phyloP scores from a whole-genome alignment of 164 flowering plant genomes.

The Sedum album region DNA sequence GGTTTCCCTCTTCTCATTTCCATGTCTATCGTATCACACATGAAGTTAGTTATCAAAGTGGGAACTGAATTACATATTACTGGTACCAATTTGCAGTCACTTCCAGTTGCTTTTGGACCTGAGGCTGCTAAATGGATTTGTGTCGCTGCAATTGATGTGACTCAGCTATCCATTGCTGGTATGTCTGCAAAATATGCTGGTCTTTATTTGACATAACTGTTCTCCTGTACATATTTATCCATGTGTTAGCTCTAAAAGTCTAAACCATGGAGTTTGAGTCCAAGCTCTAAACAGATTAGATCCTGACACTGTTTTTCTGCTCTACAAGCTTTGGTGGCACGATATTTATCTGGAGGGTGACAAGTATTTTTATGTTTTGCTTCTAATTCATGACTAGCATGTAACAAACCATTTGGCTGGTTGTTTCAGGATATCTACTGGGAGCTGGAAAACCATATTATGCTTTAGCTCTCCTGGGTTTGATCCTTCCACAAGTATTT shows the following conservation, averaged over 20 bases:
- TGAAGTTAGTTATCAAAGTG: not conserved
- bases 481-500: slow-evolving; percentile 69
- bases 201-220: not conserved
- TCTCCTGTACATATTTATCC: no score
- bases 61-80: not conserved
- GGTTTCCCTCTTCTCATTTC: slow-evolving; percentile 27
- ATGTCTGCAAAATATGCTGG: not conserved
- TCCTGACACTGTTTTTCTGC: no score
- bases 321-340: no score
- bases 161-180: slow-evolving; percentile 86
- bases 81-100: slow-evolving; percentile 45
- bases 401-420: not conserved
- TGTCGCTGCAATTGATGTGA: slow-evolving; percentile 86
- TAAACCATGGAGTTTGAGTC: no score
- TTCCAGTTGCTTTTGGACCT: slow-evolving; percentile 90
- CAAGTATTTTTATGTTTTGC: no score
- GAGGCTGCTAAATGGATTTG: slow-evolving; percentile 98
- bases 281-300: no score
- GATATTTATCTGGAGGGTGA: no score
- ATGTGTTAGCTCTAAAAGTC: no score
- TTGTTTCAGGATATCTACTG: slow-evolving; percentile 61
- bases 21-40: not conserved
- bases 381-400: no score
- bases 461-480: slow-evolving; percentile 65
- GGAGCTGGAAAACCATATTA: slow-evolving; percentile 77